These are phyloP conservation scores for Sporothrix euskadiensis DNA, from an alignment of 2,329 filamentous ascomycete genomes.

Conservation along the genomic window DNA sequence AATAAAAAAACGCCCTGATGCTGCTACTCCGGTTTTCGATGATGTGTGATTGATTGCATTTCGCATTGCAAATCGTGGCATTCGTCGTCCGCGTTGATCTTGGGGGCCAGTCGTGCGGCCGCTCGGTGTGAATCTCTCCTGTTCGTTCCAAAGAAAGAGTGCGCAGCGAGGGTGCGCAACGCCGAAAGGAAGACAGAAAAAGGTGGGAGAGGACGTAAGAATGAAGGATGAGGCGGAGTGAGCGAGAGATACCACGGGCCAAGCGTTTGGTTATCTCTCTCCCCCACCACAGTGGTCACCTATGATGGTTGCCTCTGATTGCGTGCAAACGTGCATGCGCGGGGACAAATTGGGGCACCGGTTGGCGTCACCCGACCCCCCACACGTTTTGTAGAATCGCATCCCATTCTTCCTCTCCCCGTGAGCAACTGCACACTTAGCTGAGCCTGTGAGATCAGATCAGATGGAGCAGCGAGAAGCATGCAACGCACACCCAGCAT, in stretches of 20 bases:
- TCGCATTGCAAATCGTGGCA: neutral
- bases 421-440: neutral
- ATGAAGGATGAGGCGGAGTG: slow-evolving; percentile 6
- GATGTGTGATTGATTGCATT: neutral
- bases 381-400: neutral
- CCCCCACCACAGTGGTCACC: slow-evolving; percentile 9
- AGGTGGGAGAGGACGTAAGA: neutral
- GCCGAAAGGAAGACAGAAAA: neutral
- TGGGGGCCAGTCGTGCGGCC: neutral
- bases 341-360: neutral
- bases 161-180: slow-evolving; percentile 21
- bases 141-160: slow-evolving; percentile 14
- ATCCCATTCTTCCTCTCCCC: neutral
- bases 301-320: neutral
- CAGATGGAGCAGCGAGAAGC: neutral
- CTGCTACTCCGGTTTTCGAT: neutral
- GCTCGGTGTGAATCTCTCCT: neutral
- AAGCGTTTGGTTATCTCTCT: neutral
- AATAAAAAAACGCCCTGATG: slow-evolving; percentile 8
- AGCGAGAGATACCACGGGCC: neutral
- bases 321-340: slow-evolving; percentile 10
- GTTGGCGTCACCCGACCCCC: slow-evolving; percentile 16
- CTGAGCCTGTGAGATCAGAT: neutral
- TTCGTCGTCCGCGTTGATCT: neutral
- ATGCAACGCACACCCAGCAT: neutral